These are phyloP conservation scores for Ustilago trichophora DNA, from an alignment of 1,284 basidiomycete species.

Conservation along the genomic window DNA sequence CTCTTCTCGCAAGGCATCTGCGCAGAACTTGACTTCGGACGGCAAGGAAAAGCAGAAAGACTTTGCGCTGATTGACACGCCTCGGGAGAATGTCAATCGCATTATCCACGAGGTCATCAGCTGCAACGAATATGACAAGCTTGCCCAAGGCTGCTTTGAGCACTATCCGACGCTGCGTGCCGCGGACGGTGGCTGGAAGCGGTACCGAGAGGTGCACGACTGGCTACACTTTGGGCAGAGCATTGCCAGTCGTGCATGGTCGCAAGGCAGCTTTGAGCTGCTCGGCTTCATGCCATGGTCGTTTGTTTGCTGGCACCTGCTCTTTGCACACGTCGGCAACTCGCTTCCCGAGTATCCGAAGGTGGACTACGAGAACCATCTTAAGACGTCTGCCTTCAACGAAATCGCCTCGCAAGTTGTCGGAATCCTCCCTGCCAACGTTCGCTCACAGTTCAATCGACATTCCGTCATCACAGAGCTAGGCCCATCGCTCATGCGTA, in stretches of 20 bases:
- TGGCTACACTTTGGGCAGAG: slow-evolving; percentile 82
- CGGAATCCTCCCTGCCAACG: slow-evolving; percentile 68
- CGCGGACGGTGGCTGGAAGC: slow-evolving; percentile 79
- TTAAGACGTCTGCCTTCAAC: slow-evolving; percentile 79
- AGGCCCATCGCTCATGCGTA: slow-evolving; percentile 86
- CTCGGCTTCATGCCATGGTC: slow-evolving; percentile 75
- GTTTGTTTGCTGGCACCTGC: slow-evolving; percentile 83
- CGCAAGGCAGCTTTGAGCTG: slow-evolving; percentile 57
- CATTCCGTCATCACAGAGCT: slow-evolving; percentile 75
- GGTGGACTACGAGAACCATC: slow-evolving; percentile 84
- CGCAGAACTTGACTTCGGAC: slow-evolving; percentile 7
- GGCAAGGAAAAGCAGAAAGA: slow-evolving; percentile 25
- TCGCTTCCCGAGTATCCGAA: slow-evolving; percentile 79
- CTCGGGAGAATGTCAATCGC: slow-evolving; percentile 46
- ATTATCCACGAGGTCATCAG: slow-evolving; percentile 78
- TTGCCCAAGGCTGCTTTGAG: slow-evolving; percentile 91
- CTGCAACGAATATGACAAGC: slow-evolving; percentile 82
- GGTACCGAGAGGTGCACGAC: slow-evolving; percentile 80
- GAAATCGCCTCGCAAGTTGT: slow-evolving; percentile 83
- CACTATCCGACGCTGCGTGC: slow-evolving; percentile 82
- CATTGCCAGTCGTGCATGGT: slow-evolving; percentile 48
- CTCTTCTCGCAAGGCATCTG: slow-evolving; percentile 26
- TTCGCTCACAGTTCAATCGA: slow-evolving; percentile 73
- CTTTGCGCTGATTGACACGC: slow-evolving; percentile 33
- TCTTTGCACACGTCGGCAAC: slow-evolving; percentile 82